Conservation (phyloP, 2,329 filamentous ascomycete genomes). For the Talaromyces verruculosus region DNA sequence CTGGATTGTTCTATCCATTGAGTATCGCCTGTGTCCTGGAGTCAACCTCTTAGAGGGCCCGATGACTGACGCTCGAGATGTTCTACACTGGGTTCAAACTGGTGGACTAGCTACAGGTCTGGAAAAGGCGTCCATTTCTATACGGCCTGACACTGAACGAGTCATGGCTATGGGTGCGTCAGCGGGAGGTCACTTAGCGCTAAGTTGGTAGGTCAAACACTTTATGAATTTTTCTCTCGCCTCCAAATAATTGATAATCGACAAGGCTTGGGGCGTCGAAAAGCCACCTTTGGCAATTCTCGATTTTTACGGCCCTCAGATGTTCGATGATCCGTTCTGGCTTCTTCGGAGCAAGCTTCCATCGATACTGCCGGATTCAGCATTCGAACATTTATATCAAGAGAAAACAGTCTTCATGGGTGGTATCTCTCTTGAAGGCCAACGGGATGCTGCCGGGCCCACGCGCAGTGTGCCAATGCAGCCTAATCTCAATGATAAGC, state of each 20-base stretch:
- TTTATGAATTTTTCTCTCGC: not conserved
- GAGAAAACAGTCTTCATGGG: not conserved
- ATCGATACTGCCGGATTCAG: not conserved
- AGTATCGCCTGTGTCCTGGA: not conserved
- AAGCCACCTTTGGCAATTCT: not conserved
- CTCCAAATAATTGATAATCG: not conserved
- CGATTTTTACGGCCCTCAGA: not conserved
- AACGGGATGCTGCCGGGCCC: not conserved
- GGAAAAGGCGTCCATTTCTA: not conserved
- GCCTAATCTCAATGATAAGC: not conserved
- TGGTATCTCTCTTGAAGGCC: not conserved
- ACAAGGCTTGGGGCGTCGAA: not conserved
- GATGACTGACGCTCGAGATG: not conserved
- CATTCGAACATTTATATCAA: not conserved
- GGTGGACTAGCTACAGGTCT: not conserved
- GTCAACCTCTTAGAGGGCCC: not conserved
- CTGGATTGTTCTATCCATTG: not conserved
- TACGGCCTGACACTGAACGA: not conserved
- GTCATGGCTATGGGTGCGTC: not conserved
- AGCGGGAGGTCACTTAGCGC: not conserved
- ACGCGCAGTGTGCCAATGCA: not conserved
- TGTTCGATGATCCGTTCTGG: not conserved
- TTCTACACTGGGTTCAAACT: not conserved
- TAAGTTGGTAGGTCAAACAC: not conserved
- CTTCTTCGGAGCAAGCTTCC: not conserved